These are phyloP conservation scores for Colletotrichum sp. DNA, from an alignment of 2,329 filamentous ascomycete species.

Conservation along the genomic window DNA sequence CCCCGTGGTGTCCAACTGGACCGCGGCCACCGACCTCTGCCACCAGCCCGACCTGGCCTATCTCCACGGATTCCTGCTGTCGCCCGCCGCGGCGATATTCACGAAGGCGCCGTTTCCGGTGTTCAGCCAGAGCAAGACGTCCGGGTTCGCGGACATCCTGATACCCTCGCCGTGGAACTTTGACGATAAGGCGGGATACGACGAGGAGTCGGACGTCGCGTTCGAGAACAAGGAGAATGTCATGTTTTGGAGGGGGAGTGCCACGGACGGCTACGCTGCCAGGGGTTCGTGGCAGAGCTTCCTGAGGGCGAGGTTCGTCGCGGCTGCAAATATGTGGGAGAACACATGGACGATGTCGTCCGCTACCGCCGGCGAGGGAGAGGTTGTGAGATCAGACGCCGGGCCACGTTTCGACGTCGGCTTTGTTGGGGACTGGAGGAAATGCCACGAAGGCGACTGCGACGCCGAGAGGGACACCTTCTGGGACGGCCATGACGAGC, in stretches of 20 bases:
- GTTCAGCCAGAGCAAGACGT: slow-evolving; percentile 60
- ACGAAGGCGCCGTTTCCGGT: slow-evolving; percentile 53
- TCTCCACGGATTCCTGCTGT: slow-evolving; percentile 56
- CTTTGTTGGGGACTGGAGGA: slow-evolving; percentile 41
- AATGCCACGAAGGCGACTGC: slow-evolving; percentile 38
- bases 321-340: slow-evolving; percentile 44
- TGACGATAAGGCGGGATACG: slow-evolving; percentile 41
- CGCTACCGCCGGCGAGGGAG: slow-evolving; percentile 13
- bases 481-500: slow-evolving; percentile 27
- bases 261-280: slow-evolving; percentile 54
- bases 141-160: slow-evolving; percentile 59
- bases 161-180: slow-evolving; percentile 41
- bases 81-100: slow-evolving; percentile 32
- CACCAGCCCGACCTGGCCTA: slow-evolving; percentile 52
- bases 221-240: slow-evolving; percentile 54
- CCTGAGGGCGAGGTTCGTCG: slow-evolving; percentile 63
- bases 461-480: slow-evolving; percentile 33
- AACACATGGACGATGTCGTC: background rate
- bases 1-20: slow-evolving; percentile 39
- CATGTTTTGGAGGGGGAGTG: slow-evolving; percentile 60
- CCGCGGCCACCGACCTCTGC: slow-evolving; percentile 46
- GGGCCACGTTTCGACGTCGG: slow-evolving; percentile 33
- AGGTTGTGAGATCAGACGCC: background rate
- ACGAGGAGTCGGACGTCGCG: slow-evolving; percentile 40
- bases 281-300: slow-evolving; percentile 61